Conservation (phyloP, 345 rosid species). For the Eucalyptus cloeziana region DNA sequence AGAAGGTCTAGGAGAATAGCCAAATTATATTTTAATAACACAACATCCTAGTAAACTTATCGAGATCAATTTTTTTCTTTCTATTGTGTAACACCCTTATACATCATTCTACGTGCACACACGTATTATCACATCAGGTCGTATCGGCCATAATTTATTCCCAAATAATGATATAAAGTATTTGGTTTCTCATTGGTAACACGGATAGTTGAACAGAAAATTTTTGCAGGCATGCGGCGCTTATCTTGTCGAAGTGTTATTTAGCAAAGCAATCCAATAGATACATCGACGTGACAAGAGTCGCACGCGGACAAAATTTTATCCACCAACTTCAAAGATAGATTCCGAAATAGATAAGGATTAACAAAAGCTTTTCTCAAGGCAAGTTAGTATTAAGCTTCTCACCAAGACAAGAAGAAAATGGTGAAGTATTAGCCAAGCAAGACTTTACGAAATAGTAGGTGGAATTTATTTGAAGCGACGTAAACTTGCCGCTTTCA, state of each 20-base stretch:
- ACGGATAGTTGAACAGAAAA: neutral
- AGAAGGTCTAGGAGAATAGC: neutral
- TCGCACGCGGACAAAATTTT: neutral
- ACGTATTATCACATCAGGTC: accelerated
- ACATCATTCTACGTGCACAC: neutral
- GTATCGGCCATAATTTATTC: neutral
- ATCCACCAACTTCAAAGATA: neutral
- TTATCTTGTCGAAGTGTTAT: neutral
- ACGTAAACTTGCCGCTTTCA: neutral
- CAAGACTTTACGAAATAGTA: neutral
- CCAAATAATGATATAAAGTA: neutral
- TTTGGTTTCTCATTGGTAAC: neutral
- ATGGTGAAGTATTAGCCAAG: neutral
- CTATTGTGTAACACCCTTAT: neutral
- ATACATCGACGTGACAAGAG: neutral
- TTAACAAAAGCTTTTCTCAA: neutral
- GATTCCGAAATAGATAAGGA: neutral
- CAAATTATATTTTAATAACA: neutral
- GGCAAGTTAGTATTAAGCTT: neutral
- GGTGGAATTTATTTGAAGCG: neutral
- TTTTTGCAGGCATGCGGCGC: neutral
- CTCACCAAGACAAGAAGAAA: neutral
- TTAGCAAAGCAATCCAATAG: neutral
- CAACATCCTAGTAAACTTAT: neutral
- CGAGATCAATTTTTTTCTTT: neutral